Evolutionary conservation across 768 basidiomycete species (phyloP).

Genomic region (Suillus paluster): DNA sequence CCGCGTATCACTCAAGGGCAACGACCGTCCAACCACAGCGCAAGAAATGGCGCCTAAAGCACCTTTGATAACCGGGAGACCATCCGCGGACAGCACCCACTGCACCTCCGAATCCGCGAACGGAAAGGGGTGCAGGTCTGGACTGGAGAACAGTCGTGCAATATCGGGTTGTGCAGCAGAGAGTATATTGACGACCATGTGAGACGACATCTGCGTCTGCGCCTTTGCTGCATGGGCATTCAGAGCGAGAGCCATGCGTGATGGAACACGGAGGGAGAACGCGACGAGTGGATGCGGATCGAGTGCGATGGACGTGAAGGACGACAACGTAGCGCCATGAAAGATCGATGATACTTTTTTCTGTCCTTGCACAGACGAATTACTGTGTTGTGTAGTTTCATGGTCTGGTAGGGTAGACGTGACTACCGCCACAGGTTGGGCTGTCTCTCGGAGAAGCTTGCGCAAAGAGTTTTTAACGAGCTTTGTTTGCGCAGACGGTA

Average conservation of each 20-base stretch:
- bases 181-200: constrained; percentile 83
- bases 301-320: constrained; percentile 90
- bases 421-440: constrained; percentile 87
- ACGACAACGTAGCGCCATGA: constrained; percentile 94
- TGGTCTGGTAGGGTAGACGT: constrained; percentile 62
- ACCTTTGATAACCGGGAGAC: constrained; percentile 61
- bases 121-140: constrained; percentile 67
- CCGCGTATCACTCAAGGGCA: constrained; percentile 63
- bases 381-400: constrained; percentile 1
- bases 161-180: constrained; percentile 64
- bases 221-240: constrained; percentile 27
- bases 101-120: constrained; percentile 44
- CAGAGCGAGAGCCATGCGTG: constrained; percentile 77
- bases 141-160: constrained; percentile 74
- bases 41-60: constrained; percentile 77
- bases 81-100: constrained; percentile 52
- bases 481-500: neutral
- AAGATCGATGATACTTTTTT: constrained; percentile 33
- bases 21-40: constrained; percentile 58
- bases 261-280: constrained; percentile 89
- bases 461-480: constrained; percentile 41
- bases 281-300: constrained; percentile 87
- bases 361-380: constrained; percentile 2
- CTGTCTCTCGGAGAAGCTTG: constrained; percentile 69
- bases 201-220: constrained; percentile 30